Conservation (phyloP, 2,329 filamentous ascomycete genomes). For the Aureobasidium mangrovei region DNA sequence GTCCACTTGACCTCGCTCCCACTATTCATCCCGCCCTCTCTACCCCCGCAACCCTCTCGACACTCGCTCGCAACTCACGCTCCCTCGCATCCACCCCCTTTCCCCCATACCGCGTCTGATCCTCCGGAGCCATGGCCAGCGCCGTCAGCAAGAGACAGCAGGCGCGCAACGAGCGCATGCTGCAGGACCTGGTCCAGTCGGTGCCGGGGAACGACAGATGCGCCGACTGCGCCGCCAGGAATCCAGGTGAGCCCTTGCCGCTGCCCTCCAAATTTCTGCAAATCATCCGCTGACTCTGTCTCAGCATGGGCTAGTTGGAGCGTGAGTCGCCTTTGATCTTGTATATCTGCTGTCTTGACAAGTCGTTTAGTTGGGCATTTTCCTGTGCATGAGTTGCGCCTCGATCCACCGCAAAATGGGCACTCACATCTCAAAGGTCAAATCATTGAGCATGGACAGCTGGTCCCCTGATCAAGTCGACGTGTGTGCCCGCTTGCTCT, state of each 20-base stretch:
- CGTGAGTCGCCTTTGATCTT: slow-evolving; percentile 45
- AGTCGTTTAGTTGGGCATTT: slow-evolving; percentile 69
- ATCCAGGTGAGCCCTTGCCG: slow-evolving; percentile 61
- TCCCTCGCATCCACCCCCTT: background rate
- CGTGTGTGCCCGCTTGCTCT: slow-evolving; percentile 45
- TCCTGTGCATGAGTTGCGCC: slow-evolving; percentile 96
- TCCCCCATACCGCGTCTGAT: background rate
- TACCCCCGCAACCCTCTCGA: too few species aligned
- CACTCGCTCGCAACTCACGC: too few species aligned
- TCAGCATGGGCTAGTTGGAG: slow-evolving; percentile 95
- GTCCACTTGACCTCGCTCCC: background rate
- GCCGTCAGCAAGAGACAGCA: slow-evolving; percentile 91
- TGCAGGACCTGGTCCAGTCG: slow-evolving; percentile 80
- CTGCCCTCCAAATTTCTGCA: background rate
- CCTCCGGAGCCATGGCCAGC: slow-evolving; percentile 51
- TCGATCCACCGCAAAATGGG: slow-evolving; percentile 91
- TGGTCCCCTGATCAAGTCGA: slow-evolving; percentile 96
- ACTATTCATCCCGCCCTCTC: background rate
- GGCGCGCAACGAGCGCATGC: slow-evolving; percentile 85
- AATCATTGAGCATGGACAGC: slow-evolving; percentile 96
- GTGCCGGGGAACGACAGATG: slow-evolving; percentile 86
- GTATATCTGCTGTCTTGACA: background rate
- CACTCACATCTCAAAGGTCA: slow-evolving; percentile 97
- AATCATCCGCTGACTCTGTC: slow-evolving; percentile 25
- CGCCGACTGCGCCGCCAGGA: slow-evolving; percentile 84